Evolutionary conservation across 2,329 filamentous ascomycete genomes (phyloP), one percentile per base, ranked within the genome.

Genomic region (Mycocentrospora acerina): DNA sequence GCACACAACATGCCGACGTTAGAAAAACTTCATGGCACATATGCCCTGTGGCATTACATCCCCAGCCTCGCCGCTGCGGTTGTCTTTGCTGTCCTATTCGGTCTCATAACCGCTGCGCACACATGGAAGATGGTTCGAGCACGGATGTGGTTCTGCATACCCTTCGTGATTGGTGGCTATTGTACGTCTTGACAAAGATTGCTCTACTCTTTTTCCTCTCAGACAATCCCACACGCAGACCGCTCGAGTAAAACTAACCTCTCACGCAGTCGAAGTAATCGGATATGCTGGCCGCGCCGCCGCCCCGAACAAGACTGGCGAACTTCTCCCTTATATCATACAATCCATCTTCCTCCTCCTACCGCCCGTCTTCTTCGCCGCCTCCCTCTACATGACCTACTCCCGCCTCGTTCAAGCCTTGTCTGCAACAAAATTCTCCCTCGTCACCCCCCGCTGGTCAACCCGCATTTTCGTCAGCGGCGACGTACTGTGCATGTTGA

Each of bases 401-500:
- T 57, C 61, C 5, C 62, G 69, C 29, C 42, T 71, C 18, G 64
- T 72, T 3, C 41, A 35, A 19, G 53, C 60, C 28, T 52, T 70
- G 1, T 54, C 69, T 13, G 70, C 64, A 4, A 61, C 68, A 13
- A 32, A 56, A 1, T 60, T 68, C 48, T 70, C 72, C 0, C 29
- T 74, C 13, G 64, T 78, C 34, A 48, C 57, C 2, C 56, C 63
- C 1, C 62, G 42, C 11, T 72, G 71, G 68, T 54, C 79, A 9
- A 80, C 78, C 1, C 73, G 69, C 25, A 63, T 74, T 24, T 81
- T 81, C 46, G 76, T 82, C 5, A 18, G 51, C 4, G 74, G 76
- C 24, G 78, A 81, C 50, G 51, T 79, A 3, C 30, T 77, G 5
- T 74, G 72, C 1, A 74, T 82, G 45, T 18, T 71, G 2, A 56